phyloP scores from a whole-genome alignment of 2,329 filamentous ascomycete species.

The Orbilia blumenaviensis region DNA sequence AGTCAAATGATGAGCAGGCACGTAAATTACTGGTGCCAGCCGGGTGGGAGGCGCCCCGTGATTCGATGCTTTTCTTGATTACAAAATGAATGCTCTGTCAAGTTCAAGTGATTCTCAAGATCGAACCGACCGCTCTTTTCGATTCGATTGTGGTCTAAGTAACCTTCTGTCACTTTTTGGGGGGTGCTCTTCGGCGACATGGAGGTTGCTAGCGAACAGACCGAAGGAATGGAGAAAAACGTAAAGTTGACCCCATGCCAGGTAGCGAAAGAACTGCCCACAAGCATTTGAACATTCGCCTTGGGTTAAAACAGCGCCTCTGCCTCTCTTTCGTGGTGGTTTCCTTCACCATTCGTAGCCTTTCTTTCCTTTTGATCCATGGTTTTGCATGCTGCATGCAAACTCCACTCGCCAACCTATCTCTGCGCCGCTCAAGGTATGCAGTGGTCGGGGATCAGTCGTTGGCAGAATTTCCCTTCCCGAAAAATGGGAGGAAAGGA shows the following conservation, averaged over 20 bases:
- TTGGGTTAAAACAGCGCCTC: background rate
- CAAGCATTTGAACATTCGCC: conserved; percentile 3
- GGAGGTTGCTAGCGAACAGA: conserved; percentile 23
- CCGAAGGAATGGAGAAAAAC: conserved; percentile 25
- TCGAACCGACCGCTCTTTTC: conserved; percentile 15
- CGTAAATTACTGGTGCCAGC: conserved; percentile 17
- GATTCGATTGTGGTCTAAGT: background rate
- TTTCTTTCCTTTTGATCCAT: conserved; percentile 25
- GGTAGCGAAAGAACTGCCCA: conserved; percentile 2
- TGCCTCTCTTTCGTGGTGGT: conserved; percentile 17
- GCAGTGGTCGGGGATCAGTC: conserved; percentile 24
- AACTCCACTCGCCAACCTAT: conserved; percentile 8
- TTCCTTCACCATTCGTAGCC: conserved; percentile 19
- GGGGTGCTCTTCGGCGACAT: conserved; percentile 9
- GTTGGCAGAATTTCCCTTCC: conserved; percentile 32
- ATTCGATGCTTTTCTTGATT: conserved; percentile 5
- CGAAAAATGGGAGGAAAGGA: conserved; percentile 24
- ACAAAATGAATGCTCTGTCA: background rate
- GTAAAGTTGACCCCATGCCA: conserved; percentile 18
- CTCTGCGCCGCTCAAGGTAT: conserved; percentile 52
- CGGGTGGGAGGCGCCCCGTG: background rate
- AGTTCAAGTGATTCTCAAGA: conserved; percentile 15
- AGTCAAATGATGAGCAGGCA: conserved; percentile 25
- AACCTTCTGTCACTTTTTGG: background rate
- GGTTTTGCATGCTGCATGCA: conserved; percentile 30